Evolutionary conservation across 176 grass and related monocot species (phyloP), one percentile per base, ranked within the genome.

Genomic region (Musa troglodytarum): DNA sequence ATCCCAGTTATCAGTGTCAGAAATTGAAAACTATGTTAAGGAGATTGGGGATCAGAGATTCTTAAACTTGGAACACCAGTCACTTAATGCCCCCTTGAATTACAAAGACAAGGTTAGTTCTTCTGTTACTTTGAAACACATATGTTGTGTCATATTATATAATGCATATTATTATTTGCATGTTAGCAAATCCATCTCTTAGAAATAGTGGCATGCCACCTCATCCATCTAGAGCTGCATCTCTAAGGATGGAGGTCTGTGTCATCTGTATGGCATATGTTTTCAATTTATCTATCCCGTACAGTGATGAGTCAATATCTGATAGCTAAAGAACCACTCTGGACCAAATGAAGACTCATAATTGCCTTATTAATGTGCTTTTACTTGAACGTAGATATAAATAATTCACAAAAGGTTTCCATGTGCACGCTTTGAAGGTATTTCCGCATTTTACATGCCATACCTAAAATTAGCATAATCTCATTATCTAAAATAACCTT

Each of bases 41-140:
- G 95, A 99, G 69, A 89, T 99, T 88, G 84, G 91, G 11, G 82
- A 79, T 50, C 84, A 99, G 74, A 94, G 95, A 89, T 99, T 92
- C 71, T 84, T 85, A 57, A 86, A 84, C 76, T 79, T 53, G 54
- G 90, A 89, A 79, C 89, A 83, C 77, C 92, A 99, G 65, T 85
- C 82, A 75, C 80, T 77, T 74, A 81, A 63, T 52, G 15, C 81
- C 69, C 76, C 88, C 1, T 71, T 89, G 62, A 89, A 91, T 85
- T 99, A 87, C 55, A 94, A 76, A 19, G 95, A 99, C 72, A 94
- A 91, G 95, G 95, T 99, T 75, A 89, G 90, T 83, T 8, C 10
- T 17, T 19, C 50, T 65, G 29, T 8, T 15, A 14, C 20, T 50
- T 52, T 77, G 26, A 19, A 49, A 64, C 52, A 9, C 53, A 52